Base-by-base conservation (phyloP, 352 stramenopile genomes). In the Phytophthora capsici region DNA sequence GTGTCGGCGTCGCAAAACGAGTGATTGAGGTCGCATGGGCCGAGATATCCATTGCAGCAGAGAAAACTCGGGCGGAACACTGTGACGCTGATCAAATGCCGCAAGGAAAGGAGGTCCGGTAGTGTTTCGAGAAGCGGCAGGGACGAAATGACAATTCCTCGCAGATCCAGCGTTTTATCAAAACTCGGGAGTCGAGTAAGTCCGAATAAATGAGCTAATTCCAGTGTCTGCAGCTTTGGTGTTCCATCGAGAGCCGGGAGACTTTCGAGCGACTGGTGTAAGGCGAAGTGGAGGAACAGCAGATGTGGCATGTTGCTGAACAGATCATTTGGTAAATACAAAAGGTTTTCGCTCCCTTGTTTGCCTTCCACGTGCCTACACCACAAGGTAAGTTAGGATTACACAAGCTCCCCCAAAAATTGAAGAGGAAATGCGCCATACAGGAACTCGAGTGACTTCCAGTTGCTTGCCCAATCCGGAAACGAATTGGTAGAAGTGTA, bases 401-500 rank as follows among this genome's bases (percentile, higher is more conserved):
- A 16, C 36, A 41, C 7, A 9, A 19, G 13, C 4, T 19, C 7
- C 6, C 2, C n/a, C n/a, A n/a, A n/a, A 20, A 41, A 41, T 4
- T 41, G 4, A 41, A 41, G 5, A 16, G 4, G 19, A 41, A 8
- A 19, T 9, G 17, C 0, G 16, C 47, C 77, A 23, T 72, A 86
- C 77, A 86, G 14, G n/a, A 74, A 80, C 23, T 82, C 62, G 6
- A 86, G 69, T 2, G 63, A 66, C 22, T 44, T 67, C 57, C 80
- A 75, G 0, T 41, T 37, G 26, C 50, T 71, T 3, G 50, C 14
- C 75, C 75, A 81, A n/a, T 50, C 37, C 1, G 75, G 69, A 28
- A 81, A 32, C 10, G 4, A 40, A 0, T 16, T 41, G 3, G 57
- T 77, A 0, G 48, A 65, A 10, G 65, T 77, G 49, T 84, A 71